These are phyloP conservation scores for Entomortierella lignicola DNA, from an alignment of 192 early-diverging fungal genomes.

Conservation along the genomic window DNA sequence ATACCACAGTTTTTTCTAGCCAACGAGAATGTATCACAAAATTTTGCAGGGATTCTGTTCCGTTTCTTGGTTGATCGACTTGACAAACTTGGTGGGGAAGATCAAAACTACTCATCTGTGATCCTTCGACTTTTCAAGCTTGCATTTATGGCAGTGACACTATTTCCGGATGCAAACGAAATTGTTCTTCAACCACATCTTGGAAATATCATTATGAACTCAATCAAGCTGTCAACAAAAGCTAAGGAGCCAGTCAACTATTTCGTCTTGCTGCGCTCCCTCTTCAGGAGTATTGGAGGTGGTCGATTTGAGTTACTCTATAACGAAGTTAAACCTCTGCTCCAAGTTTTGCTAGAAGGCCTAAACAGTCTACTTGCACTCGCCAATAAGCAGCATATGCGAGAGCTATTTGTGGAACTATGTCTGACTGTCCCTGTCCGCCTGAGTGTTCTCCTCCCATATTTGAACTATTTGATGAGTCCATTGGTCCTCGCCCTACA, in stretches of 20 bases:
- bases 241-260: slow-evolving; percentile 92
- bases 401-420: slow-evolving; percentile 97
- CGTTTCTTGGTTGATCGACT: slow-evolving; percentile 83
- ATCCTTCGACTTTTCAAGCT: slow-evolving; percentile 95
- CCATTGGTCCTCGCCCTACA: slow-evolving; percentile 95
- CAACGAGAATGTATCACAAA: slow-evolving; percentile 78
- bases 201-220: slow-evolving; percentile 88
- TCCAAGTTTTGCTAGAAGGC: slow-evolving; percentile 91
- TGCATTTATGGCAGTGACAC: slow-evolving; percentile 91
- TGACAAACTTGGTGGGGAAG: slow-evolving; percentile 77
- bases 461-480: slow-evolving; percentile 93
- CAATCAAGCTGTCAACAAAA: slow-evolving; percentile 83
- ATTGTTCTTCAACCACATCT: slow-evolving; percentile 93
- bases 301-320: slow-evolving; percentile 96
- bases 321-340: slow-evolving; percentile 93
- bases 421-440: slow-evolving; percentile 97
- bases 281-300: slow-evolving; percentile 97
- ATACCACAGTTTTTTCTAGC: slow-evolving; percentile 91
- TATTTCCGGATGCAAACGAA: slow-evolving; percentile 94
- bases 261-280: slow-evolving; percentile 87
- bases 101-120: slow-evolving; percentile 70
- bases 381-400: slow-evolving; percentile 85
- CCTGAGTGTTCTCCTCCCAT: slow-evolving; percentile 91
- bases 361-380: slow-evolving; percentile 86
- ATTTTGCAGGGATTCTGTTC: slow-evolving; percentile 82